phyloP scores from a whole-genome alignment of 768 basidiomycete species.

The Leccinum barrowsii region DNA sequence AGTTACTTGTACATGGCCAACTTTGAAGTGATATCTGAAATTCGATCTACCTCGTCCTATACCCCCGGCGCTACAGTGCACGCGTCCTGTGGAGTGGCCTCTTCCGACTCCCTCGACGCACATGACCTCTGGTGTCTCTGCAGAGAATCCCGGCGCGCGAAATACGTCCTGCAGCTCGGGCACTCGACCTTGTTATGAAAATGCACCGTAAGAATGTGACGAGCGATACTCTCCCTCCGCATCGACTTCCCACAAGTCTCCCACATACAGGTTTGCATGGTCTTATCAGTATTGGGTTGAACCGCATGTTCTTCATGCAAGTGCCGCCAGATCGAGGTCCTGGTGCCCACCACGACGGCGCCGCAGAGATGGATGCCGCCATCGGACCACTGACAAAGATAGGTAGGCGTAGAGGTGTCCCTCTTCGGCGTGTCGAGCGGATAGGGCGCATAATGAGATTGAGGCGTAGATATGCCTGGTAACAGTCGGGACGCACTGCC shows the following conservation, averaged over 20 bases:
- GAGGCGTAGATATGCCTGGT: background rate
- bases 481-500: background rate
- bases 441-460: slow-evolving; percentile 8
- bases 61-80: background rate
- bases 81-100: background rate
- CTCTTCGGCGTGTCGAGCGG: background rate
- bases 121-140: slow-evolving; percentile 22
- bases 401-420: background rate
- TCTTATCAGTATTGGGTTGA: slow-evolving; percentile 8
- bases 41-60: background rate
- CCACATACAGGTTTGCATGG: slow-evolving; percentile 15
- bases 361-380: background rate
- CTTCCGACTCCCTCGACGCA: background rate
- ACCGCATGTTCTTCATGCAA: slow-evolving; percentile 9
- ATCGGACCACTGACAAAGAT: slow-evolving; percentile 15
- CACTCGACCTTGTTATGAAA: slow-evolving; percentile 20
- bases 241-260: slow-evolving; percentile 13
- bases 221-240: slow-evolving; percentile 25
- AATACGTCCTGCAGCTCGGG: slow-evolving; percentile 11
- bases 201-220: slow-evolving; percentile 25
- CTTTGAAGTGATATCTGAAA: too few relatives aligned
- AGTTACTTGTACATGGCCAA: too few relatives aligned
- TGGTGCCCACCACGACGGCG: background rate
- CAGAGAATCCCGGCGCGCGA: slow-evolving; percentile 26
- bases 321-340: slow-evolving; percentile 12